Base-by-base conservation (phyloP, 208 protist genomes). In the Crithidia expoeki region DNA sequence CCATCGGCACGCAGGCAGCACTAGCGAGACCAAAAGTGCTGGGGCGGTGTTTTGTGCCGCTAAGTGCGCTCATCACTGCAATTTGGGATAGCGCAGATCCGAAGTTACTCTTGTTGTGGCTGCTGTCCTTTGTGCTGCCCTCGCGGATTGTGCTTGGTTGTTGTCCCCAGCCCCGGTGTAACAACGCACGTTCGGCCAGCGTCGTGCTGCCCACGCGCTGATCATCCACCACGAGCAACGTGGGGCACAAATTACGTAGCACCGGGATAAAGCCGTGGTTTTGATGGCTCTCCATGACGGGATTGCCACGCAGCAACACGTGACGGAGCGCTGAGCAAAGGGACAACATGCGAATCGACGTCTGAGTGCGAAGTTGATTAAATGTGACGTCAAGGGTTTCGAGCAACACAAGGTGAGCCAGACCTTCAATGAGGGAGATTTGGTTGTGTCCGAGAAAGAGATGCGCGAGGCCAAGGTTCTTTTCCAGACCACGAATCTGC, bases 371-470 rank as follows among this genome's bases (percentile, higher is more conserved):
- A 1, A 96, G 72, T 34, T 67, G 52, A 64, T 96, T 96, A 65
- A 86, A 82, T 6, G 83, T 82, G 30, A 96, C 62, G 58, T 96
- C 91, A 40, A 96, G 83, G n/a, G 91, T 96, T 62, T 96, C 85
- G 6, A 96, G 80, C n/a, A 94, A 58, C 33, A 93, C 53, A 34
- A 94, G 73, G 66, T 93, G 91, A 7, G 87, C 85, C 34, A 96
- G 76, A 9, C 87, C 87, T 32, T 90, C 83, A 0, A 94, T 76
- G 2, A 81, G 34, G 5, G 53, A 40, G 44, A 96, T 84, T n/a
- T 60, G 30, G 72, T 96, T 96, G 66, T 85, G 83, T 2, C 88
- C 89, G 11, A 96, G 81, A 57, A 96, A 96, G 38, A 96, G 68
- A 58, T 94, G 91, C 12, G 84, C 84, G 40, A 89, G 36, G 44